Base-by-base conservation (phyloP, 2,329 filamentous ascomycete genomes). In the Verticillium longisporum region DNA sequence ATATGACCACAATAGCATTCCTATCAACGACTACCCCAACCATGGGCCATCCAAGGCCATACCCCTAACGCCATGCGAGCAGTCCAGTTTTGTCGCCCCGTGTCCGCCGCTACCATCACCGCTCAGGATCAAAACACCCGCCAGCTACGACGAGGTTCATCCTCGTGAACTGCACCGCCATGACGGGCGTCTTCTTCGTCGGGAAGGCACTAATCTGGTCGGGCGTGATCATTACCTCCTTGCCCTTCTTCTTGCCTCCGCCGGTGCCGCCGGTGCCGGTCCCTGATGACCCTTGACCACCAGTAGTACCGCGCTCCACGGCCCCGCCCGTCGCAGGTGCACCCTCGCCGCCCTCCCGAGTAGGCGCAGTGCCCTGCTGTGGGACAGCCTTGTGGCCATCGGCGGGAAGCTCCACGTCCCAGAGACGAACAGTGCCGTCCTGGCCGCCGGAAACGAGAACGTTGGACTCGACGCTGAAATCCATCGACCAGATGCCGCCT, bases 191-290 rank as follows among this genome's bases (percentile, higher is more conserved):
- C 77, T 96, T 97, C 83, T 99, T 99, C 4, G 95, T 98, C 0
- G 92, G 88, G 72, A 97, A 98, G 1, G 91, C 93, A 65, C 87
- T 92, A 76, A 99, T 96, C 76, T 98, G 95, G 71, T 99, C 95
- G 0, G 92, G 88, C 0, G 89, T 93, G 55, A 97, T 89, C 69
- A 91, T 91, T 4, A 92, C 91, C 69, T 97, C 94, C 74, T 97
- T 97, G 61, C 85, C 86, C 74, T 91, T 91, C 78, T 96, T 96
- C 82, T 88, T 88, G 3, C 74, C 64, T 34, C 59, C 68, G 15
- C 76, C 65, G 55, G 67, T 69, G 58, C 69, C 74, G 6, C 62
- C 62, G 34, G 58, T 55, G 55, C 14, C 70, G 5, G 72, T 62
- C 2, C 70, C 62, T 54, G 72, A 72, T 1, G 66, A 71, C 9